A percentile compares a stretch with the other conserved stretches of the same genome.
These are phyloP conservation scores for Nelumbo lutea DNA, from an alignment of 164 flowering plant species.

Conservation along the genomic window DNA sequence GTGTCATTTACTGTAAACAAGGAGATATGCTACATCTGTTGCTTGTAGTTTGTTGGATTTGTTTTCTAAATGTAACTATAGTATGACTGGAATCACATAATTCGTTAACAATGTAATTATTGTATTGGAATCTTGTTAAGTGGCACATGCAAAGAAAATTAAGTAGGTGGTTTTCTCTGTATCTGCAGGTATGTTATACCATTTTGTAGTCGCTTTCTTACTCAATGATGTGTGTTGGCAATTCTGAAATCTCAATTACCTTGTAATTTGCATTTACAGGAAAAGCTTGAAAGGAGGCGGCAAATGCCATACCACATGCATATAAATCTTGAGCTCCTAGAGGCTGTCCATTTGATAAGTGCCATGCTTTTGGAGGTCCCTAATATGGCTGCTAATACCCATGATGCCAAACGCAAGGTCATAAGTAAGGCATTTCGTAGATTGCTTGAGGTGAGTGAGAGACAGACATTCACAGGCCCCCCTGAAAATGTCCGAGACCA, in stretches of 20 bases:
- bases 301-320: constrained; percentile 99
- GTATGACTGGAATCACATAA: no score
- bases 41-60: no score
- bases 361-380: constrained; percentile 99
- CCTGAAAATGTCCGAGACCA: constrained; percentile 96
- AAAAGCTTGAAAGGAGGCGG: constrained; percentile 82
- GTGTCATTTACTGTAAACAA: no score
- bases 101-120: no score
- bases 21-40: no score
- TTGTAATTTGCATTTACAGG: constrained; percentile 37
- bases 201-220: no score
- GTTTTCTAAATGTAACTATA: no score
- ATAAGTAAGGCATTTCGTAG: constrained; percentile 84
- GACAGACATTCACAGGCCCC: constrained; percentile 85
- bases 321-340: constrained; percentile 91
- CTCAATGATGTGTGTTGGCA: neutral
- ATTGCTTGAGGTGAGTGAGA: constrained; percentile 74
- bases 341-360: constrained; percentile 82
- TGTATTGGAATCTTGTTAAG: no score
- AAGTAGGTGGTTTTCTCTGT: no score
- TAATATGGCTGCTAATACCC: constrained; percentile 78
- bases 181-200: no score
- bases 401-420: constrained; percentile 72
- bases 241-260: neutral
- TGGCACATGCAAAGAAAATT: no score